Evolutionary conservation across 2,329 filamentous ascomycete species (phyloP), one percentile per base, ranked within the genome.

Genomic region (Nemania sp.): DNA sequence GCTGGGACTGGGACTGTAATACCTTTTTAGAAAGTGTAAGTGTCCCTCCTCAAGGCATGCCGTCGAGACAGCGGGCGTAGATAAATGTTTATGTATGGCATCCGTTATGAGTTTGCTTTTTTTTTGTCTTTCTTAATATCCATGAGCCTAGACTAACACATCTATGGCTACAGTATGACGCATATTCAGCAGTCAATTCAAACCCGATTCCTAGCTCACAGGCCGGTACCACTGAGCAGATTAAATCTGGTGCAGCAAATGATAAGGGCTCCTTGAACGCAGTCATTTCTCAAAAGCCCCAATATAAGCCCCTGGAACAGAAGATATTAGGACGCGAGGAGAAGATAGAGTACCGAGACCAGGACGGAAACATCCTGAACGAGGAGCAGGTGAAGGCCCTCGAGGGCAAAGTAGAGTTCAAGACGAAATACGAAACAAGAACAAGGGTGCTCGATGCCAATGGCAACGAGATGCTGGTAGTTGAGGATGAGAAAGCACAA

Each of bases 1-100:
- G 87, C 1, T 99, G 95, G 95, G 95, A 99, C 75, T 99, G 94
- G 85, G 95, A 99, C 77, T 99, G 95, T 84, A 97, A 96, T 76
- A 93, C 86, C 62, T 99, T 99, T 81, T 82, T 89, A 69, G 88
- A 88, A 67, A 87, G 87, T 73, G 93, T 97, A 87, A 90, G 91
- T 89, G 64, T 74, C 59, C 72, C 76, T 69, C 53, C 70, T 54
- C 71, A 73, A 63, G 63, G 69, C 46, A 71, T 79, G 50, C 78
- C 77, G 48, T 64, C 49, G 57, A 74, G 67, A 74, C 73, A 64
- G 66, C 73, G 63, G 65, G 70, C 60, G 62, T 74, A 59, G 53
- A 43, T 53, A 48, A 25, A 49, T 25, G 29, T 46, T 25, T 47
- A 13, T 57, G 42, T 57, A 56, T 50, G 59, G 39, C 17, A 49